Evolutionary conservation across 2,329 filamentous ascomycete genomes (phyloP).

Genomic region (Fusarium sterilihyphosum): DNA sequence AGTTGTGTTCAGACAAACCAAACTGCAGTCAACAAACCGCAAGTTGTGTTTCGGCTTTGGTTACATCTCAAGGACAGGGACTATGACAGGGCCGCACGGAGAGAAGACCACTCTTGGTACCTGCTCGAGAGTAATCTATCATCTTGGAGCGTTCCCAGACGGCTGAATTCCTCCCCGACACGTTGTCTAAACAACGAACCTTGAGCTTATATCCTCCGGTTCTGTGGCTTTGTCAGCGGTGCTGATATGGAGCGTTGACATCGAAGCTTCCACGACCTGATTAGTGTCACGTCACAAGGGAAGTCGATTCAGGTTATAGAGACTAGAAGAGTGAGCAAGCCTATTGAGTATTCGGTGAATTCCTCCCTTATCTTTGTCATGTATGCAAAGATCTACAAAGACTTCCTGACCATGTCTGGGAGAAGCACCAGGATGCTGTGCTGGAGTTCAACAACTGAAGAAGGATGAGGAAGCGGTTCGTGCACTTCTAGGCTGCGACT

Average conservation of each 20-base stretch:
- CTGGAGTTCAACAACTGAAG: background rate
- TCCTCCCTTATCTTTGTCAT: background rate
- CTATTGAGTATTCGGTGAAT: background rate
- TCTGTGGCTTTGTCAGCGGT: background rate
- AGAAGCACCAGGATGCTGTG: background rate
- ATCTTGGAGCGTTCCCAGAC: background rate
- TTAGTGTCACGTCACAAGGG: background rate
- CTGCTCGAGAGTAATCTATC: rapidly evolving
- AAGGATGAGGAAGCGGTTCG: background rate
- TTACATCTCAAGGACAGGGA: background rate
- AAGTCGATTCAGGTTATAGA: too few species aligned
- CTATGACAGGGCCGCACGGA: background rate
- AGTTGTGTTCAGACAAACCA: background rate
- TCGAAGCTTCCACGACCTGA: background rate
- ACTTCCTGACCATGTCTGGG: background rate
- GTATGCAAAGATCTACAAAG: background rate
- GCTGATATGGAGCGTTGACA: background rate
- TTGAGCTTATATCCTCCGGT: rapidly evolving
- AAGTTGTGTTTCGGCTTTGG: background rate
- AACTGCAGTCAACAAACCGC: background rate
- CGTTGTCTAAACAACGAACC: background rate
- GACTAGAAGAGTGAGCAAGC: background rate
- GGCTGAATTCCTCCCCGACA: too few species aligned
- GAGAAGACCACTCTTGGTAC: background rate
- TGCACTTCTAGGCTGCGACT: background rate